Conservation (phyloP, 176 grass and related monocot species). For the Rhynchospora tenuis region DNA sequence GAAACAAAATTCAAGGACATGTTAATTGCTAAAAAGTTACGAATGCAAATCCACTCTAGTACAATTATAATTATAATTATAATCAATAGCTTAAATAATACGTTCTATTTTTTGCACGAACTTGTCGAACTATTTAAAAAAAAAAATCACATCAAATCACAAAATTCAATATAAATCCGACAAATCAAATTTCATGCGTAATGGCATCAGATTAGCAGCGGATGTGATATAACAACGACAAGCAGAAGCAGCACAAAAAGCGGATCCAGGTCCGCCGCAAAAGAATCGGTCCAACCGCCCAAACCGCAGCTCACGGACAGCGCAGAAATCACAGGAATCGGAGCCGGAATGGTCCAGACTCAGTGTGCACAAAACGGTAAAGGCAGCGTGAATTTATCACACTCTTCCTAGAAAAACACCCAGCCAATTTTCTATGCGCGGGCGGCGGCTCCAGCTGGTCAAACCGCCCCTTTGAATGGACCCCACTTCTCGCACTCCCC, state of each 20-base stretch:
- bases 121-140: too few species aligned
- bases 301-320: neutral
- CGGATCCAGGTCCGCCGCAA: neutral
- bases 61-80: too few species aligned
- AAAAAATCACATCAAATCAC: too few species aligned
- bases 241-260: neutral
- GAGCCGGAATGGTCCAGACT: neutral
- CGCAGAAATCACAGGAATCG: neutral
- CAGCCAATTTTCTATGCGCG: constrained; percentile 15
- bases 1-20: too few species aligned
- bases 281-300: neutral
- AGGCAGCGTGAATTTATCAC: neutral
- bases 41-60: too few species aligned
- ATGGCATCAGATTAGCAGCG: too few species aligned
- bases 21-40: too few species aligned
- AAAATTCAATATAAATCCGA: too few species aligned
- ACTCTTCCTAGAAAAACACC: neutral
- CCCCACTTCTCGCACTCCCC: constrained; percentile 36
- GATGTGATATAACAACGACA: too few species aligned
- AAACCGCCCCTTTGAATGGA: constrained; percentile 18
- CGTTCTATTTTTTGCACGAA: too few species aligned
- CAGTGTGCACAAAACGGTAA: neutral
- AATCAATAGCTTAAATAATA: too few species aligned
- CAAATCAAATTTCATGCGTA: too few species aligned
- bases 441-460: constrained; percentile 31